Conservation (phyloP, 2,329 filamentous ascomycete genomes). For the Fusarium sp. region DNA sequence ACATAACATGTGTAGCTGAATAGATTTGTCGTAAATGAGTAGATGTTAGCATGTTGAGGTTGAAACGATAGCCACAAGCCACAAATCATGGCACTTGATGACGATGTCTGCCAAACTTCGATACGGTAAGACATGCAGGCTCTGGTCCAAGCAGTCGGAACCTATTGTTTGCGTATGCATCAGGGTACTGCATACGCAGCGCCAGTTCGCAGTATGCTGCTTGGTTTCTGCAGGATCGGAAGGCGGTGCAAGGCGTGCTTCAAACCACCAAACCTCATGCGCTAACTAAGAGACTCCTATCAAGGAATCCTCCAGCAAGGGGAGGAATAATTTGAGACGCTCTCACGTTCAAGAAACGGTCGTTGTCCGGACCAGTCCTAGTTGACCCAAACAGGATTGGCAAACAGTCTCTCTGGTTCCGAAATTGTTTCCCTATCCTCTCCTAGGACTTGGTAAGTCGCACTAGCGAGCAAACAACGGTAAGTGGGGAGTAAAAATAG, state of each 20-base stretch:
- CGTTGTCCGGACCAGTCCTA: background rate
- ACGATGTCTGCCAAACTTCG: constrained; percentile 6
- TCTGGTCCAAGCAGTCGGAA: constrained; percentile 1
- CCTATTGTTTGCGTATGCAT: background rate
- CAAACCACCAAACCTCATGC: background rate
- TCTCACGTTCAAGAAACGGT: background rate
- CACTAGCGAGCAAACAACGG: constrained; percentile 20
- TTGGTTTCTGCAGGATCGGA: constrained; percentile 6
- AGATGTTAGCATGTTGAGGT: background rate
- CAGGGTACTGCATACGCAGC: constrained; percentile 1
- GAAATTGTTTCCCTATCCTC: constrained; percentile 22
- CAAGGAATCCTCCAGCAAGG: background rate
- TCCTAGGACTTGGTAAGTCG: constrained; percentile 10
- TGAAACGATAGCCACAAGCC: constrained; percentile 13
- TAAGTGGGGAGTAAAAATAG: constrained; percentile 13
- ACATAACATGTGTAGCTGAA: background rate
- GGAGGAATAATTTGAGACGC: background rate
- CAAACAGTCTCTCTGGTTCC: background rate
- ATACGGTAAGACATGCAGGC: constrained; percentile 11
- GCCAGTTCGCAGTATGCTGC: constrained; percentile 6
- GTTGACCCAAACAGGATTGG: background rate
- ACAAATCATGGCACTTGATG: background rate
- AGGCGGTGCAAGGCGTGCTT: background rate
- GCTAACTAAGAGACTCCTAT: background rate
- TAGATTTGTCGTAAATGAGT: background rate